Percentiles rank a stretch among this genome's conserved stretches.
phyloP scores from a whole-genome alignment of 2,329 filamentous ascomycete genomes.

The Penicillium italicum region DNA sequence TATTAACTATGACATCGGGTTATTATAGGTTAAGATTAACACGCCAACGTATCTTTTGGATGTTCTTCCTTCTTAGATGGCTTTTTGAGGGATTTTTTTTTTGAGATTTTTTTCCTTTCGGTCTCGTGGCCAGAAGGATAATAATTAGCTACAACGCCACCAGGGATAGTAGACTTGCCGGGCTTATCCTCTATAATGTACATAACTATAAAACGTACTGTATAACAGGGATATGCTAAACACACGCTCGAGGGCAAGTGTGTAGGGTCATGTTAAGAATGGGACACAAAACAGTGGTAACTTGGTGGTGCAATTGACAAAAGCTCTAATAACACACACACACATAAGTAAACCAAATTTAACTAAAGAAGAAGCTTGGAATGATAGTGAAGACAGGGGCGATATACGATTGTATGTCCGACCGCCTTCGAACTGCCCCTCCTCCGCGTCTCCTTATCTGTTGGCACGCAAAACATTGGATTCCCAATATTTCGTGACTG shows the following conservation, averaged over 20 bases:
- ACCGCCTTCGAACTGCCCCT: slow-evolving; percentile 17
- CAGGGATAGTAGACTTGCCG: background rate
- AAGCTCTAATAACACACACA: background rate
- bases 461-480: slow-evolving; percentile 13
- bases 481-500: slow-evolving; percentile 2
- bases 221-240: background rate
- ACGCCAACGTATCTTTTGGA: too few species aligned
- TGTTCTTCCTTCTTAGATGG: background rate
- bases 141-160: background rate
- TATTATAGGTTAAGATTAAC: background rate
- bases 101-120: background rate
- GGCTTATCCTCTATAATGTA: background rate
- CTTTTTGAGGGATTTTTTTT: background rate
- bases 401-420: background rate
- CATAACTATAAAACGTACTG: background rate
- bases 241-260: background rate
- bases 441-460: slow-evolving; percentile 18
- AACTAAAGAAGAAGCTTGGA: background rate
- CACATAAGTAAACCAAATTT: background rate
- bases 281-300: background rate
- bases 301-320: background rate
- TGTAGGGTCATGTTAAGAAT: background rate
- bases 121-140: background rate
- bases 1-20: background rate
- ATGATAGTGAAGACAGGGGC: background rate